phyloP scores from a whole-genome alignment of 768 basidiomycete species.

The Multifurca ochricompacta region DNA sequence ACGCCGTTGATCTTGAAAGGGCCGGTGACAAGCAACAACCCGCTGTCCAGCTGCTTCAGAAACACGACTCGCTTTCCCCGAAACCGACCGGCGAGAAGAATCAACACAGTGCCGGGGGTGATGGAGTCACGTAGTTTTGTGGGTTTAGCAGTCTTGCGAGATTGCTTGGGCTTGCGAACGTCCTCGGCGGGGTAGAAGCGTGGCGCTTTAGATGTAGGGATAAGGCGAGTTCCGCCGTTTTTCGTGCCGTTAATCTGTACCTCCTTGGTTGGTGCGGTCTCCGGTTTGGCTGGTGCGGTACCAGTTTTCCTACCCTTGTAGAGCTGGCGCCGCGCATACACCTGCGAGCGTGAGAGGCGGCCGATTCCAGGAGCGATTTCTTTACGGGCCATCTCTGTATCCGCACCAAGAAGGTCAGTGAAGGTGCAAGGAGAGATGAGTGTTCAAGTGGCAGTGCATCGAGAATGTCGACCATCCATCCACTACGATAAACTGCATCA shows the following conservation, averaged over 20 bases:
- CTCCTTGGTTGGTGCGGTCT: conserved; percentile 58
- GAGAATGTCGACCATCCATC: conserved; percentile 28
- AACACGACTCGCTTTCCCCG: conserved; percentile 97
- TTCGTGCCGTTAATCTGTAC: conserved; percentile 82
- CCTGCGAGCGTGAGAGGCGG: conserved; percentile 75
- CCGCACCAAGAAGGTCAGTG: conserved; percentile 11
- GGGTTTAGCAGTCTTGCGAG: conserved; percentile 78
- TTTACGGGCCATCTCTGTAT: conserved; percentile 73
- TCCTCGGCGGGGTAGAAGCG: conserved; percentile 96
- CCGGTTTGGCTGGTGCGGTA: conserved; percentile 52
- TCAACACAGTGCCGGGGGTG: conserved; percentile 89
- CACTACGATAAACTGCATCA: conserved; percentile 22
- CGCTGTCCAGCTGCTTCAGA: conserved; percentile 90
- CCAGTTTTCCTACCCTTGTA: conserved; percentile 82
- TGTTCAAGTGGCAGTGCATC: conserved; percentile 28
- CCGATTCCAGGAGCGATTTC: conserved; percentile 77
- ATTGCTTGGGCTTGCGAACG: conserved; percentile 83
- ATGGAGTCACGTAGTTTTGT: conserved; percentile 78
- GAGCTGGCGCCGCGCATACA: conserved; percentile 72
- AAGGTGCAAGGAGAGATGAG: neutral
- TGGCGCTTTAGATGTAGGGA: conserved; percentile 79
- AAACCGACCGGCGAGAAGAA: conserved; percentile 96
- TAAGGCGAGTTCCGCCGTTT: conserved; percentile 82
- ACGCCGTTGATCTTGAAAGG: conserved; percentile 99
- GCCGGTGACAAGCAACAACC: conserved; percentile 91